phyloP scores from a whole-genome alignment of 768 basidiomycete genomes.

The Amanita molliuscula region DNA sequence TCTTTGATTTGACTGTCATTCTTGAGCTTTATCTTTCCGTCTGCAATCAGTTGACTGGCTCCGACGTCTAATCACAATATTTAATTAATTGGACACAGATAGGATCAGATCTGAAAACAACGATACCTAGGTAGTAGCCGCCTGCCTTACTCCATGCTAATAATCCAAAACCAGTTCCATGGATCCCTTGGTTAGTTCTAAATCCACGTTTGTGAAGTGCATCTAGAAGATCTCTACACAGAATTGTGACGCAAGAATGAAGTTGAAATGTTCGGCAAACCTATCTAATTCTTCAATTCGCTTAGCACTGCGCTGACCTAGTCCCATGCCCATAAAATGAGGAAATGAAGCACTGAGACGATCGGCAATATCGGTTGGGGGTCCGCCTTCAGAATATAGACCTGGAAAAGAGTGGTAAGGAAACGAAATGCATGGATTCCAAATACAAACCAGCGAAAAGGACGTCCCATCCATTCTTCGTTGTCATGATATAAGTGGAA shows the following conservation, averaged over 20 bases:
- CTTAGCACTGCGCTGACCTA: constrained; percentile 13
- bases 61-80: constrained; percentile 32
- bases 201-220: constrained; percentile 39
- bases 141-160: constrained; percentile 22
- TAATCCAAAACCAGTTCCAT: constrained; percentile 29
- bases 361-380: constrained; percentile 42
- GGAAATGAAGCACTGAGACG: constrained; percentile 38
- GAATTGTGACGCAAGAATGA: constrained; percentile 10
- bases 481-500: constrained; percentile 4
- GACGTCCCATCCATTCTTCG: constrained; percentile 17
- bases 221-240: constrained; percentile 31
- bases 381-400: constrained; percentile 36
- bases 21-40: constrained; percentile 62
- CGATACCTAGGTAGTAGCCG: constrained; percentile 27
- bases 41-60: constrained; percentile 43
- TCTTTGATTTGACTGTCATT: constrained; percentile 34
- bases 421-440: not conserved
- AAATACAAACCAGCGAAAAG: constrained; percentile 15
- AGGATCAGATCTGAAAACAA: not conserved
- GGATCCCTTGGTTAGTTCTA: constrained; percentile 28
- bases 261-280: constrained; percentile 12
- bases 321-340: constrained; percentile 15
- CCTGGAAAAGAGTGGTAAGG: constrained; percentile 8
- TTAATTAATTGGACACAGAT: constrained; percentile 1
- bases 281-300: constrained; percentile 25